Evolutionary conservation across 1,284 basidiomycete genomes (phyloP), one percentile per base, ranked within the genome.

Genomic region (Xanthoconium separans): DNA sequence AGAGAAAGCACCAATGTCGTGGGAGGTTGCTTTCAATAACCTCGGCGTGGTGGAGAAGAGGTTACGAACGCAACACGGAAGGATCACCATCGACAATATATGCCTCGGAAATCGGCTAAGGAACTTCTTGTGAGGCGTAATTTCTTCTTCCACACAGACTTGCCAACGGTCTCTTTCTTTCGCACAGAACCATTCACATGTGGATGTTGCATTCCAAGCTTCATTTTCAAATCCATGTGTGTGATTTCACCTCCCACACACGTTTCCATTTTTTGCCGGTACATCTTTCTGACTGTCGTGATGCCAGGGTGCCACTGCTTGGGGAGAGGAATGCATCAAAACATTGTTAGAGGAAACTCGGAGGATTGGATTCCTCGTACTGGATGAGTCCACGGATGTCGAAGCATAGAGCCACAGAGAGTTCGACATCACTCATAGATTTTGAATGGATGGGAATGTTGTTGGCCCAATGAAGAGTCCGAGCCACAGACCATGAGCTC

Each of bases 181-280:
- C n/a, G 12, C 15, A 15, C 33, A 62, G 61, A 29, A 52, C 44
- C 2, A 18, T 61, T 33, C 63, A 63, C 33, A 54, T 53, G 29
- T 65, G 61, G 61, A 50, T 61, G 7, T 61, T 65, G 44, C 53
- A 53, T 18, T 65, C 63, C 1, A 64, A 48, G 37, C 8, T 65
- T 2, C 34, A 53, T 33, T 50, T 62, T 37, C 55, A 65, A 33
- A 12, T 65, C 16, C 51, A 58, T 34, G 61, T 65, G 6, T 9
- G 58, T 54, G 10, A 2, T 10, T 27, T 20, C 29, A 34, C 16
- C 1, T 2, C 3, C 6, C 18, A 6, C n/a, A 27, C 22, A 27
- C 15, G 4, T 42, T 42, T 4, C 2, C 2, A 34, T 4, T 10
- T 11, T 16, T 27, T 34, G 15, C 8, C 15, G 12, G 15, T 34